These are phyloP conservation scores for Aureobasidium lini DNA, from an alignment of 2,329 filamentous ascomycete species.

Conservation along the genomic window DNA sequence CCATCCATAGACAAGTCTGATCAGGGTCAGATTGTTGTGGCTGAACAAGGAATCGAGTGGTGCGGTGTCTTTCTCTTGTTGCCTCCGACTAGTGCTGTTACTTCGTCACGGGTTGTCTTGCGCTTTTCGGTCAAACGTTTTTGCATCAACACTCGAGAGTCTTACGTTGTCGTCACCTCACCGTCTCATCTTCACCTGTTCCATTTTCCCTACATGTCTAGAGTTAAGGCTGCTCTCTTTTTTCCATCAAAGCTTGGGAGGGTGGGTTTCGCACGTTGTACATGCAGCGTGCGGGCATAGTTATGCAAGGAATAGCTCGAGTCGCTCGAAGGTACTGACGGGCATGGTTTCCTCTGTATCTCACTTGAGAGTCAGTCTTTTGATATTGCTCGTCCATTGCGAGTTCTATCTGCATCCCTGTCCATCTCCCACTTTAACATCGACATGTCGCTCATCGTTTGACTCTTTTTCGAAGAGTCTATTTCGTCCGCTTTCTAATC, in stretches of 20 bases:
- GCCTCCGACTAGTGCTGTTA: constrained; percentile 5
- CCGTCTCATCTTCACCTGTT: neutral
- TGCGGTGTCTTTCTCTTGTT: neutral
- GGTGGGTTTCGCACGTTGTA: constrained; percentile 9
- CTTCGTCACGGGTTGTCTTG: constrained; percentile 4
- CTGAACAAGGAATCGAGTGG: too few species aligned
- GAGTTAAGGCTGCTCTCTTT: neutral
- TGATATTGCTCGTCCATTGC: neutral
- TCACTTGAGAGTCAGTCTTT: neutral
- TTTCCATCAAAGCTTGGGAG: constrained; percentile 2
- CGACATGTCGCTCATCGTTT: neutral
- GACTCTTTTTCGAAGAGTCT: neutral
- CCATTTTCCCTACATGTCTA: neutral
- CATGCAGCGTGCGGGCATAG: neutral
- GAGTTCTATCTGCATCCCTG: too few species aligned
- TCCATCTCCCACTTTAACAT: neutral
- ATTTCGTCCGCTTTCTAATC: too few species aligned
- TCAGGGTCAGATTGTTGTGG: too few species aligned
- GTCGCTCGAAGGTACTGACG: neutral
- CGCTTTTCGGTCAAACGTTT: neutral
- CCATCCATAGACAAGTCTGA: too few species aligned
- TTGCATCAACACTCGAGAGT: neutral
- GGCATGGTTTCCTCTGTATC: neutral
- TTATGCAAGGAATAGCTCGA: neutral
- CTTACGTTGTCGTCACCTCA: neutral